A percentile compares a stretch with the other conserved stretches of the same genome.
Conservation (phyloP, 306 rosid species). For the Medicago arabica region DNA sequence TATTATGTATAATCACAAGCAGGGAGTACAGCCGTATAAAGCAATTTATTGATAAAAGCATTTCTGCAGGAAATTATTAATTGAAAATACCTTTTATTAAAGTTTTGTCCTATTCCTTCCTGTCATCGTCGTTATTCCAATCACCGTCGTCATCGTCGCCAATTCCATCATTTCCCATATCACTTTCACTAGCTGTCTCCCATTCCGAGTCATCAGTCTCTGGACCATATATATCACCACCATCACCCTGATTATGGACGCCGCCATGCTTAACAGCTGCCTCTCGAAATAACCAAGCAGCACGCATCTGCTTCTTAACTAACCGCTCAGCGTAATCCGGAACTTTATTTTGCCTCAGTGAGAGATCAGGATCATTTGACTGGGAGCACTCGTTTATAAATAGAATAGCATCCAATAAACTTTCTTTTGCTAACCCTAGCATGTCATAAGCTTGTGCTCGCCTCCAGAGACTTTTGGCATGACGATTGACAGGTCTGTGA, state of each 20-base stretch:
- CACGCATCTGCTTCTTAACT: slow-evolving; percentile 98
- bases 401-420: slow-evolving; percentile 92
- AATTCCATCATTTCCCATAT: slow-evolving; percentile 91
- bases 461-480: slow-evolving; percentile 99
- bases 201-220: slow-evolving; percentile 97
- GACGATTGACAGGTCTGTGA: slow-evolving; percentile 93
- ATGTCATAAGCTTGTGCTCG: slow-evolving; percentile 99
- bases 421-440: slow-evolving; percentile 95
- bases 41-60: slow-evolving; percentile 23
- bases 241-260: slow-evolving; percentile 87
- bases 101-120: slow-evolving; percentile 80
- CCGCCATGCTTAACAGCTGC: slow-evolving; percentile 95
- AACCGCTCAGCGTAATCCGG: slow-evolving; percentile 96
- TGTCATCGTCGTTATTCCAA: slow-evolving; percentile 80
- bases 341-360: slow-evolving; percentile 88
- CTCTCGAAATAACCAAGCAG: slow-evolving; percentile 96
- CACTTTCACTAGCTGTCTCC: slow-evolving; percentile 99
- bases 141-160: slow-evolving; percentile 70
- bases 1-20: slow-evolving; percentile 32
- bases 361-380: slow-evolving; percentile 94
- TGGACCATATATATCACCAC: slow-evolving; percentile 80
- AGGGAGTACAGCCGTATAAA: slow-evolving; percentile 15
- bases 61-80: slow-evolving; percentile 11
- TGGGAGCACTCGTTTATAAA: slow-evolving; percentile 98
- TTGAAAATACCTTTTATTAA: slow-evolving; percentile 69